A percentile compares a stretch with the other conserved stretches of the same genome.
Evolutionary conservation across 2,329 filamentous ascomycete genomes (phyloP).

Genomic region (Emmonsiellopsis sp.): DNA sequence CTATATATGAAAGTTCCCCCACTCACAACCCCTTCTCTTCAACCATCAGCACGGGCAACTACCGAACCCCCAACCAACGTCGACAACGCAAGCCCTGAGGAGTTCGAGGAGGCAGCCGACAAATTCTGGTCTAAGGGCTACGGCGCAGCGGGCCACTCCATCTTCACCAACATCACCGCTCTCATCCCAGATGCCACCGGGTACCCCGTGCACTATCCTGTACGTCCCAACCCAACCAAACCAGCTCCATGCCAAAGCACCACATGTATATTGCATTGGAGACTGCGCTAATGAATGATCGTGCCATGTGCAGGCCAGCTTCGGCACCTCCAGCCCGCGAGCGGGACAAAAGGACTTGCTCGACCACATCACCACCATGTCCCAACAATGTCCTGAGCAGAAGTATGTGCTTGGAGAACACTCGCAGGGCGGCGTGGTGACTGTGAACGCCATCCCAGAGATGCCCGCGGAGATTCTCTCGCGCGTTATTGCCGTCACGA

Average conservation of each 20-base stretch:
- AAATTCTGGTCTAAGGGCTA: neutral
- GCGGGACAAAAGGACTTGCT: neutral
- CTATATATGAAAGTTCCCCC: neutral
- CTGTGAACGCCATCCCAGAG: neutral
- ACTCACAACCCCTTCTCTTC: neutral
- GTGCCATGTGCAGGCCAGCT: neutral
- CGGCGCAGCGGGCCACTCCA: neutral
- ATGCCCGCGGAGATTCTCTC: neutral
- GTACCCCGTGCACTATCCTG: neutral
- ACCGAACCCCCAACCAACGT: neutral
- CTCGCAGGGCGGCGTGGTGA: neutral
- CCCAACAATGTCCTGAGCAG: neutral
- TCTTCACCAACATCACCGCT: neutral
- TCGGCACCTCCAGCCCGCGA: neutral
- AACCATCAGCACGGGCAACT: neutral
- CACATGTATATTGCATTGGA: neutral
- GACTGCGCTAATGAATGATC: too few relatives aligned
- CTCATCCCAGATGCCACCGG: neutral
- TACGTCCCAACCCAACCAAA: neutral
- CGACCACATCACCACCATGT: neutral
- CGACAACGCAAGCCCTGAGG: neutral
- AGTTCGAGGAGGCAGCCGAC: neutral
- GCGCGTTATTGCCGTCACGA: neutral
- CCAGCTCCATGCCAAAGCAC: neutral
- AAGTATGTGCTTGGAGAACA: neutral